Evolutionary conservation across 768 basidiomycete species (phyloP).

Genomic region (Termitomyces sp.): DNA sequence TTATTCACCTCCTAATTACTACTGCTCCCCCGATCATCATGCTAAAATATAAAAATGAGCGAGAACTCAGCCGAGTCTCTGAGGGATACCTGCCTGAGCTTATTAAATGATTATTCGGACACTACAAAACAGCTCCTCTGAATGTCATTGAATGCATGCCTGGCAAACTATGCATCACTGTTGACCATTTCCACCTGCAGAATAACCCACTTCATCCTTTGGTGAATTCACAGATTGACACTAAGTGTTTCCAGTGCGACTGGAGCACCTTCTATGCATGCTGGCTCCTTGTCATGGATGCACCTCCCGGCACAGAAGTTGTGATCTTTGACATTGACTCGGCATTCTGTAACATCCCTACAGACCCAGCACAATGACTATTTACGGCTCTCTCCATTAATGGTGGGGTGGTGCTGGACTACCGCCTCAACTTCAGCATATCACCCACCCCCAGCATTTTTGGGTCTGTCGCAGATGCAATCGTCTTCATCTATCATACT

Average conservation of each 20-base stretch:
- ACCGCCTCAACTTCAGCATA: background rate
- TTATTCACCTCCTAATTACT: background rate
- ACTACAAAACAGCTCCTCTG: background rate
- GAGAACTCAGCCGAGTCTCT: background rate
- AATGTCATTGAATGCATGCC: background rate
- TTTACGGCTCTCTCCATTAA: background rate
- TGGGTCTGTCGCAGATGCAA: background rate
- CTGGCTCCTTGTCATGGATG: background rate
- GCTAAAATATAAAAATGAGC: background rate
- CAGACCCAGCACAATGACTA: background rate
- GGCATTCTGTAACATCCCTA: background rate
- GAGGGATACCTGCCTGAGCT: background rate
- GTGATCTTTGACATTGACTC: background rate
- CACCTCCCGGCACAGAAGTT: background rate
- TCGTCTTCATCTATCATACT: background rate
- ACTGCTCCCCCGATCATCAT: background rate
- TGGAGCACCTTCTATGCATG: background rate
- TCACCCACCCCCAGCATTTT: background rate
- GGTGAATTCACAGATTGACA: background rate
- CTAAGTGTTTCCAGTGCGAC: background rate
- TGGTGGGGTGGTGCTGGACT: background rate
- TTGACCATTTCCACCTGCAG: background rate
- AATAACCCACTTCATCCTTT: background rate
- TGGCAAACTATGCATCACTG: background rate
- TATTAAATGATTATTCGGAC: background rate